Evolutionary conservation across 495 filamentous ascomycete genomes (phyloP), one percentile per base, ranked within the genome.

Genomic region (Copromyces sp.): DNA sequence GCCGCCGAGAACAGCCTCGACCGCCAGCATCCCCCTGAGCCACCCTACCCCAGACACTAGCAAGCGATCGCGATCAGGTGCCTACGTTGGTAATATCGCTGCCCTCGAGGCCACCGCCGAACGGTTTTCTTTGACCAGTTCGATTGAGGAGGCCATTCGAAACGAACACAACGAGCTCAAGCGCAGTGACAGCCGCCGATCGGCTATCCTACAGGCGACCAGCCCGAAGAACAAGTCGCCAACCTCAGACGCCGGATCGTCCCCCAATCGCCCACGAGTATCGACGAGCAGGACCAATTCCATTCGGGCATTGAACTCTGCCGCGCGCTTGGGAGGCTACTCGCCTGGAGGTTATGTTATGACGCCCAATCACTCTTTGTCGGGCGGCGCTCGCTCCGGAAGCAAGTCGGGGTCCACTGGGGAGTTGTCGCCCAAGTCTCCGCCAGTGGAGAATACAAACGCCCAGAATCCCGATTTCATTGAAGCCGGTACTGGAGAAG

Each of bases 51-150:
- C 93, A 29, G 93, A 94, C 81, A 82, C 91, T 44, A 90, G 91
- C 77, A 88, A 88, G 53, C 82, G 92, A 59, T 91, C 90, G 29
- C 82, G 92, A 59, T 91, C 93, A 76, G 90, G 91, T 35, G 91
- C 91, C 39, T 93, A 91, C 77, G 81, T 89, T 29, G 86, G 87
- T 78, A 95, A 94, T 84, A 90, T 97, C 72, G 91, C 94, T 79
- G 88, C 91, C 59, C 84, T 97, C 74, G 94, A 97, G 77, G 87
- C 90, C 74, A 92, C 89, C 53, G 94, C 94, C 35, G 94, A 96
- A 82, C 87, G 90, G 44, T 83, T 97, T 78, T 94, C 91, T 77
- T 88, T 89, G 75, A 91, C 89, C 53, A 91, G 90, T n/a, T 90
- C 90, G 17, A 91, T 97, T 77, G 93, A 90, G 53, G 89, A 90